These are phyloP conservation scores for Paracorniculantispora psalliotae DNA, from an alignment of 2,329 filamentous ascomycete species.

Conservation along the genomic window DNA sequence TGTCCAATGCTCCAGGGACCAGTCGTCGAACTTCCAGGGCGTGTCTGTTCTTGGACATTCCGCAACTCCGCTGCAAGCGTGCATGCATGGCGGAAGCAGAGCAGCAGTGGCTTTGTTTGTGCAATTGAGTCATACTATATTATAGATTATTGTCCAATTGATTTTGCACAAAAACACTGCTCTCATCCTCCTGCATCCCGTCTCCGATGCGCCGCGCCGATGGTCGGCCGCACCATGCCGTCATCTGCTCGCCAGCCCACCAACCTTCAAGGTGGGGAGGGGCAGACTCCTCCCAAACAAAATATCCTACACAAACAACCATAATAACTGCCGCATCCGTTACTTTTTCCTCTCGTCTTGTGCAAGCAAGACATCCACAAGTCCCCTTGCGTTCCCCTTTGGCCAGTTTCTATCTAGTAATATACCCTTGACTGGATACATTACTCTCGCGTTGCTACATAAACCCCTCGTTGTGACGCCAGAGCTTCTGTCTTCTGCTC, in stretches of 20 bases:
- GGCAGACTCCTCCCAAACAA: background rate
- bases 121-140: background rate
- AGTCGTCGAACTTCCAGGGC: background rate
- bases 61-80: background rate
- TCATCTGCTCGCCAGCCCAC: background rate
- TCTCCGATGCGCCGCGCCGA: too few relatives aligned
- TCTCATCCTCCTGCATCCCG: too few relatives aligned
- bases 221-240: conserved; percentile 1
- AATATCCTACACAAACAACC: background rate
- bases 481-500: background rate
- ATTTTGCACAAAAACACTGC: too few relatives aligned
- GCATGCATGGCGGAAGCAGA: background rate
- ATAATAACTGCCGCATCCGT: conserved; percentile 9
- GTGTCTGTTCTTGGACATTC: background rate
- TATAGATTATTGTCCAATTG: too few relatives aligned
- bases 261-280: conserved; percentile 13
- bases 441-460: conserved; percentile 11
- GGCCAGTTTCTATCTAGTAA: conserved; percentile 13
- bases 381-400: background rate
- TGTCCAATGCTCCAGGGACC: background rate
- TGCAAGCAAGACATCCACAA: background rate
- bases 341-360: background rate
- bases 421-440: conserved; percentile 10
- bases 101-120: background rate
- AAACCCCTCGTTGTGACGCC: conserved; percentile 11